phyloP scores from a whole-genome alignment of 2,329 filamentous ascomycete species.

The Penicillium sp. region DNA sequence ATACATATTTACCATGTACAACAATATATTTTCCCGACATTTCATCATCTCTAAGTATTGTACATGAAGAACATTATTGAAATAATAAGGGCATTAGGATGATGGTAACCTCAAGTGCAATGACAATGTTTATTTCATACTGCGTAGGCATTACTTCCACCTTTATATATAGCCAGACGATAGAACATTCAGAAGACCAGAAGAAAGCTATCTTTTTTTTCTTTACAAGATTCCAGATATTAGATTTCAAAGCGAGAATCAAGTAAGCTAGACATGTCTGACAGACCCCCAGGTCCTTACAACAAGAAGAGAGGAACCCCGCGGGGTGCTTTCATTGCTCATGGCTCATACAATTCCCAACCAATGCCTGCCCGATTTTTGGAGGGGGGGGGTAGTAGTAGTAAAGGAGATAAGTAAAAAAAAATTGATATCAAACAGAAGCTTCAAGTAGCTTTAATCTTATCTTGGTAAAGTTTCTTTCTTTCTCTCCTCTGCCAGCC shows the following conservation, averaged over 20 bases:
- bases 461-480: constrained; percentile 7
- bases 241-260: constrained; percentile 38
- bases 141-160: too few species aligned
- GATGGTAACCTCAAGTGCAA: too few species aligned
- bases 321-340: constrained; percentile 47
- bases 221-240: constrained; percentile 41
- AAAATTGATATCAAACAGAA: constrained; percentile 27
- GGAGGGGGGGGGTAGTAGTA: constrained; percentile 27
- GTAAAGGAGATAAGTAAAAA: constrained; percentile 32
- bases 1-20: constrained; percentile 2
- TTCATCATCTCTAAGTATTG: not conserved
- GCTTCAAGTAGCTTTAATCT: constrained; percentile 6
- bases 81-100: too few species aligned
- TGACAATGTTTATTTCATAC: not conserved
- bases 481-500: constrained; percentile 20
- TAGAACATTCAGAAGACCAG: constrained; percentile 5
- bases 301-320: constrained; percentile 20
- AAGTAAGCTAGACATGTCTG: constrained; percentile 44
- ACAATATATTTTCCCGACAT: constrained; percentile 2
- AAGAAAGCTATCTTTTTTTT: constrained; percentile 26
- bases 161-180: not conserved
- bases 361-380: constrained; percentile 43
- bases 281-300: constrained; percentile 31
- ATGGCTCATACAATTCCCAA: constrained; percentile 50
- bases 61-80: not conserved